Base-by-base conservation (phyloP, 345 rosid genomes). In the Combretum micranthum region DNA sequence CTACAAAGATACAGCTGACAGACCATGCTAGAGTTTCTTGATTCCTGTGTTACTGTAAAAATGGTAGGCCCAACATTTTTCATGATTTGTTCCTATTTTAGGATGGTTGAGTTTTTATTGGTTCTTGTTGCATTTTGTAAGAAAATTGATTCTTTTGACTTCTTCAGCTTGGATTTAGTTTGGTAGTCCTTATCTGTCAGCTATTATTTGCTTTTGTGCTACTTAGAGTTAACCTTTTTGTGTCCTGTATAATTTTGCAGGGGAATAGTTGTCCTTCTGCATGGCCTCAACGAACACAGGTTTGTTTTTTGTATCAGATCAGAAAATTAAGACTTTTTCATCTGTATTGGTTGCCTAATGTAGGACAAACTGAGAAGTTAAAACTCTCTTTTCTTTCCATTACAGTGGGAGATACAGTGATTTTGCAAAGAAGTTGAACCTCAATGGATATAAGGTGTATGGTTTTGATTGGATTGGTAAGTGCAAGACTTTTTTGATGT, bases 401-500 rank as follows among this genome's bases (percentile, higher is more conserved):
- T 37, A 62, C 77, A 93, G 99, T 75, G 92, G 88, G 12, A 80
- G 99, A 72, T 93, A 93, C 71, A 79, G 66, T 70, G 79, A 69
- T 63, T 87, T 93, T 62, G 97, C 97, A 59, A 87, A 89, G 84
- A 79, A 78, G 66, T 79, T 93, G 25, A 89, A 83, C 51, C 81
- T 84, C 16, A 72, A 79, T 64, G 88, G 94, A 52, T 87, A 87
- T 86, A 89, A 85, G 68, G 96, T 93, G 64, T 87, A 79, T 66
- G 96, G 87, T 54, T 79, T 93, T 74, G 99, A 93, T 66, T 93
- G 97, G 99, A 87, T 82, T 52, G 97, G 99, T 93, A 66, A 79
- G 77, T 64, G 52, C 3, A 44, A 57, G 47, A 52, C 63, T 43
- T 16, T 32, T 32, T 11, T 11, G 9, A 5, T 32, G 9, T 32